Conservation (phyloP, 768 basidiomycete genomes). For the Boletus vermiculosoides region DNA sequence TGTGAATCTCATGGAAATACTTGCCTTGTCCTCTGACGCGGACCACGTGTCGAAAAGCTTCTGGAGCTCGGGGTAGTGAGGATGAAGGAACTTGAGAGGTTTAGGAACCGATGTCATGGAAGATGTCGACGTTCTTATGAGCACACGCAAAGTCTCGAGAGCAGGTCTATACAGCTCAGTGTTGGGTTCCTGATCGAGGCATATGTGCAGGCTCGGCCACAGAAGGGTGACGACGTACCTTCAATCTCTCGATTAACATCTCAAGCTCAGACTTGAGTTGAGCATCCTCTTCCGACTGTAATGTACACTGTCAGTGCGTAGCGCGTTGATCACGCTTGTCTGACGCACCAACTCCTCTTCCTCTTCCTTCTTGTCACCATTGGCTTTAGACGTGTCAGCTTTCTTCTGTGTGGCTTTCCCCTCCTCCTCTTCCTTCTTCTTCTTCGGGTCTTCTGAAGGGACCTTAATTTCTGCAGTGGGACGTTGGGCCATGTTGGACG, state of each 20-base stretch:
- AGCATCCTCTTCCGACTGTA: constrained; percentile 90
- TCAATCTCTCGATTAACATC: constrained; percentile 92
- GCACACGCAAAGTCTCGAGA: constrained; percentile 87
- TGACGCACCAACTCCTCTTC: constrained; percentile 71
- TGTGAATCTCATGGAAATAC: background rate
- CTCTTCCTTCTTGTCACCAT: constrained; percentile 56
- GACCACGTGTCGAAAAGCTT: constrained; percentile 80
- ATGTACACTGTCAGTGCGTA: constrained; percentile 6
- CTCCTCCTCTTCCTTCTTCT: constrained; percentile 53
- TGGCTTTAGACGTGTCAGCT: constrained; percentile 54
- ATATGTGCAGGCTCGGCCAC: constrained; percentile 12
- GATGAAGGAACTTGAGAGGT: constrained; percentile 96
- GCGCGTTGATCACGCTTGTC: constrained; percentile 11
- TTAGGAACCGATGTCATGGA: constrained; percentile 99
- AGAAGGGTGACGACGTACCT: constrained; percentile 48
- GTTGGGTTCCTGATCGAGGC: constrained; percentile 72
- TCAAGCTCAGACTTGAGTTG: constrained; percentile 93
- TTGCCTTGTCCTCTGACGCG: constrained; percentile 66
- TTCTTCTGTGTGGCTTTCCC: constrained; percentile 47
- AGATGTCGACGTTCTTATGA: constrained; percentile 94
- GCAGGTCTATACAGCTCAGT: constrained; percentile 83
- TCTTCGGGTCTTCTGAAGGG: constrained; percentile 71
- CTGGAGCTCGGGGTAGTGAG: constrained; percentile 87
- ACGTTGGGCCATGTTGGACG: constrained; percentile 53
- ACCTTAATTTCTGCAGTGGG: constrained; percentile 62